Base-by-base conservation (phyloP, 164 flowering plant species). In the Magnolia sinica region DNA sequence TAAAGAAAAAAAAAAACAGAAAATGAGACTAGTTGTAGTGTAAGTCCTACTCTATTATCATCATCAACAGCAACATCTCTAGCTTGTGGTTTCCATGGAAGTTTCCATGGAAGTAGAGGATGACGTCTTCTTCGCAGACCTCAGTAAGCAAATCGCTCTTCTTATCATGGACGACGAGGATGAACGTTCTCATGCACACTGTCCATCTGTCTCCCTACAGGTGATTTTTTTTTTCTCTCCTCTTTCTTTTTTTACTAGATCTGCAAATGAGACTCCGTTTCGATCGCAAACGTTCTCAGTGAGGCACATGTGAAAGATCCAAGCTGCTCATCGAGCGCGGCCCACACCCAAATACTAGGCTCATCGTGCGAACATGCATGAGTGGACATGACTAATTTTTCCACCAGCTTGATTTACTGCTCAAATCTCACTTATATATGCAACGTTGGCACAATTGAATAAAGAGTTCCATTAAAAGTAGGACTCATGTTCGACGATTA, bases 101-200 rank as follows among this genome's bases (percentile, higher is more conserved):
- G 63, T 75, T n/a, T 64, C 52, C 69, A 85, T 88, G 87, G 88
- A 86, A 81, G 72, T 83, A 7, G 85, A 89, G 22, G 96, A 94
- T 81, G 98, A 92, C 80, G 79, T 88, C 72, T 89, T 89, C 81
- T 94, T 86, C 81, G 93, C 93, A 73, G 97, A 94, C 80, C 78
- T 94, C 50, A 92, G 89, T 86, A 86, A 81, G 81, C 91, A 85
- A 75, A 91, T 94, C 58, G 85, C 97, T 37, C 92, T 92, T 63
- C 86, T 94, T 6, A 87, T 94, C 81, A 89, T 86, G 92, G 98
- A 94, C 49, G 98, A 92, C 37, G 84, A 82, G 1, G 88, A 89
- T 2, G 86, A 89, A 1, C 86, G 77, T 73, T 81, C 87, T 0
- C 78, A 76, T 29, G 3, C 18, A 8, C 55, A 1, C 23, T 85